A percentile compares a stretch with the other conserved stretches of the same genome.
Evolutionary conservation across 2,329 filamentous ascomycete genomes (phyloP).

Genomic region (Ophiostoma pallidulum): DNA sequence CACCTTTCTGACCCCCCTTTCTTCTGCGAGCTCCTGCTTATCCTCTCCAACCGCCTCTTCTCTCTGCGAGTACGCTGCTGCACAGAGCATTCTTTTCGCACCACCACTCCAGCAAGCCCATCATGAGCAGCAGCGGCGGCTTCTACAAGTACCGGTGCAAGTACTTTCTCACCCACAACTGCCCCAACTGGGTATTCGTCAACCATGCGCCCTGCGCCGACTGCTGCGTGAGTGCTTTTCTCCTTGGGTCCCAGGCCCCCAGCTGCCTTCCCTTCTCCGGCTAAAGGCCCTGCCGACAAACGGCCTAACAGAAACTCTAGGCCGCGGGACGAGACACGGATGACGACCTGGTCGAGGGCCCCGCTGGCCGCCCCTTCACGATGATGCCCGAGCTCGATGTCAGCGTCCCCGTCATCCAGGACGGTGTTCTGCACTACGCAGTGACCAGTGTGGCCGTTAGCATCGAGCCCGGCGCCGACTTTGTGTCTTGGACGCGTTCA

Average conservation of each 20-base stretch:
- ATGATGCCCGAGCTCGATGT: conserved; percentile 10
- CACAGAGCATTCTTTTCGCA: no score
- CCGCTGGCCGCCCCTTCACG: neutral
- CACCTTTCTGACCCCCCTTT: no score
- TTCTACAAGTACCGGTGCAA: conserved; percentile 43
- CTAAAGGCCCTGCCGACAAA: no score
- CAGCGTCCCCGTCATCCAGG: conserved; percentile 21
- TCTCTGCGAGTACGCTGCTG: no score
- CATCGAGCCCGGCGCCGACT: conserved; percentile 22
- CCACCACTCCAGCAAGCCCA: conserved; percentile 6
- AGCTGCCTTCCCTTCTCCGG: conserved; percentile 13
- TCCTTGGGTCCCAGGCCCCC: neutral
- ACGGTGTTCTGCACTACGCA: conserved; percentile 38
- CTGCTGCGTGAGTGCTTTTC: conserved; percentile 32
- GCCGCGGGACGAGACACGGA: conserved; percentile 41
- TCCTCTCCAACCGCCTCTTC: no score
- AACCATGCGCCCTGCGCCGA: conserved; percentile 36
- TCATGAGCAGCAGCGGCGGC: conserved; percentile 33
- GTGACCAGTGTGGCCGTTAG: conserved; percentile 36
- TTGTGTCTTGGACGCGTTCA: conserved; percentile 29
- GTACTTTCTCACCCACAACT: conserved; percentile 39
- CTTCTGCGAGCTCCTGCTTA: no score
- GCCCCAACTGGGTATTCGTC: conserved; percentile 40
- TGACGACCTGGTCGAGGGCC: conserved; percentile 3
- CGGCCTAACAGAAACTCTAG: conserved; percentile 24